Evolutionary conservation across 2,329 filamentous ascomycete genomes (phyloP).

Genomic region (Septoria linicola): DNA sequence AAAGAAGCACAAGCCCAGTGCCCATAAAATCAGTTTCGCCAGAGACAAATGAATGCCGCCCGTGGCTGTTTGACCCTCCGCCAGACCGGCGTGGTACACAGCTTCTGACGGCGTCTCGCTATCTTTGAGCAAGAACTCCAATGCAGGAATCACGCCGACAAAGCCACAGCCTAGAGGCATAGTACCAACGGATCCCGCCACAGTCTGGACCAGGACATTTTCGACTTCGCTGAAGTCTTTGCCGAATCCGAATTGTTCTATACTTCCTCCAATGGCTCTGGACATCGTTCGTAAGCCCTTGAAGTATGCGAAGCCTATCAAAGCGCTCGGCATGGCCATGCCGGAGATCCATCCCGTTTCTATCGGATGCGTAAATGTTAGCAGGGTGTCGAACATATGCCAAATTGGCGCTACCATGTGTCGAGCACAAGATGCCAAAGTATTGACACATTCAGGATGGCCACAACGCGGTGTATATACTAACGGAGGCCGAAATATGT

Average conservation of each 20-base stretch:
- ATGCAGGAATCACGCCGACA: slow-evolving; percentile 87
- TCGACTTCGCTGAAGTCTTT: slow-evolving; percentile 86
- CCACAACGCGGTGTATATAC: too few species aligned
- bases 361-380: too few species aligned
- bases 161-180: slow-evolving; percentile 97
- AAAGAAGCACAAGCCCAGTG: slow-evolving; percentile 90
- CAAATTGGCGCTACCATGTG: too few species aligned
- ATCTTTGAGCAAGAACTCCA: slow-evolving; percentile 77
- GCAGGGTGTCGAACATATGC: too few species aligned
- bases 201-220: slow-evolving; percentile 94
- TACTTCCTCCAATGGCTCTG: slow-evolving; percentile 48
- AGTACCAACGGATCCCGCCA: slow-evolving; percentile 90
- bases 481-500: slow-evolving; percentile 99
- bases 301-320: slow-evolving; percentile 95
- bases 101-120: slow-evolving; percentile 58
- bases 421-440: too few species aligned
- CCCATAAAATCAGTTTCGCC: slow-evolving; percentile 83
- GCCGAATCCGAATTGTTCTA: slow-evolving; percentile 30
- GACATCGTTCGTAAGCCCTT: slow-evolving; percentile 71
- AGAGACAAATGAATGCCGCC: slow-evolving; percentile 47
- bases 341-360: slow-evolving; percentile 80
- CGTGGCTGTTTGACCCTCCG: not conserved
- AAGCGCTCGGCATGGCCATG: slow-evolving; percentile 94
- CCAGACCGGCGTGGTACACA: slow-evolving; percentile 5
- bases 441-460: too few species aligned